Percentiles rank a stretch among this genome's conserved stretches.
phyloP scores from a whole-genome alignment of 345 rosid species.

The Trapa incisa region DNA sequence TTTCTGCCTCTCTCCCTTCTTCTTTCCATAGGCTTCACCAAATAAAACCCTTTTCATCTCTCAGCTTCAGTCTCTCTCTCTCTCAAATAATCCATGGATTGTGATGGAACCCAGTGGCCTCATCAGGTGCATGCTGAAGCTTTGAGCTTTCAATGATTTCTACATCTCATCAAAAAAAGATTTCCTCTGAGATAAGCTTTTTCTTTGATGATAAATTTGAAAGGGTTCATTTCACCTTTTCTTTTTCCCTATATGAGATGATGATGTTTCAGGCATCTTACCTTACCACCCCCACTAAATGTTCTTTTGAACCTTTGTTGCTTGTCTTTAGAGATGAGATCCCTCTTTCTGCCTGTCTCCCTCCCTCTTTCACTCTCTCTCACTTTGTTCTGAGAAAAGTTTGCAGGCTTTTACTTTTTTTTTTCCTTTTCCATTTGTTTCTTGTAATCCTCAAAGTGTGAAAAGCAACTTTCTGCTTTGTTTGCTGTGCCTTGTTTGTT shows the following conservation, averaged over 20 bases:
- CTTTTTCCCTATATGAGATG: slow-evolving; percentile 3
- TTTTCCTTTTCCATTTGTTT: slow-evolving; percentile 11
- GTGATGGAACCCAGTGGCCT: slow-evolving; percentile 19
- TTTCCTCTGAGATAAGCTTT: slow-evolving; percentile 3
- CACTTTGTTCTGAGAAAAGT: slow-evolving; percentile 10
- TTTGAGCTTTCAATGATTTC: no score
- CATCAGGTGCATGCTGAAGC: slow-evolving; percentile 26
- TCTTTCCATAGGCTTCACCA: slow-evolving; percentile 10
- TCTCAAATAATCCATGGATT: slow-evolving; percentile 2
- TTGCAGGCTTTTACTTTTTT: background rate
- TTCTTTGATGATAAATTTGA: slow-evolving; percentile 13
- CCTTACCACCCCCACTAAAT: slow-evolving; percentile 1
- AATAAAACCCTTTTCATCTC: background rate
- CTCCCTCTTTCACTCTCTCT: background rate
- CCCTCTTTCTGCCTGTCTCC: no score
- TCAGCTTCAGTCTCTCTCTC: background rate
- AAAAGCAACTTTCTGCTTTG: slow-evolving; percentile 13
- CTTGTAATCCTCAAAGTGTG: slow-evolving; percentile 4
- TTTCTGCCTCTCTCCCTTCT: background rate
- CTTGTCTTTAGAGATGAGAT: slow-evolving; percentile 7
- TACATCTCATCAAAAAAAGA: background rate
- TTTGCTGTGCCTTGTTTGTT: slow-evolving; percentile 13
- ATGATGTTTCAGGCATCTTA: slow-evolving; percentile 2
- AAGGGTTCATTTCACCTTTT: slow-evolving; percentile 1
- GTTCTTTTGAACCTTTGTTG: slow-evolving; percentile 6